Evolutionary conservation across 306 rosid genomes (phyloP).

Genomic region (Astragalus glycyphyllos): DNA sequence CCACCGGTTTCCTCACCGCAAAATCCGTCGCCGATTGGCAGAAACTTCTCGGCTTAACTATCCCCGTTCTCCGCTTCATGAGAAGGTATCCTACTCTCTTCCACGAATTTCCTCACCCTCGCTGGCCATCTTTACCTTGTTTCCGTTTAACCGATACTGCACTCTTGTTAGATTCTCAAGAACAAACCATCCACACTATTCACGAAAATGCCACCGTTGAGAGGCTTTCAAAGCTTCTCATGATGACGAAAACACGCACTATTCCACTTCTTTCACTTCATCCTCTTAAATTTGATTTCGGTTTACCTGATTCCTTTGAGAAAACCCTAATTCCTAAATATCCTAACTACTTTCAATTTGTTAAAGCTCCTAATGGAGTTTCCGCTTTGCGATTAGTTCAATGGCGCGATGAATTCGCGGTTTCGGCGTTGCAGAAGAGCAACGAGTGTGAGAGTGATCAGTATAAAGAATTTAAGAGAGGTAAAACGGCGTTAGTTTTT

Average conservation of each 20-base stretch:
- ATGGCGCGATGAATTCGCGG: slow-evolving; percentile 74
- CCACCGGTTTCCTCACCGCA: slow-evolving; percentile 77
- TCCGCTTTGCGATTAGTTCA: slow-evolving; percentile 44
- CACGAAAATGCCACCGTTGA: slow-evolving; percentile 62
- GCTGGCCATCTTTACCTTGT: slow-evolving; percentile 73
- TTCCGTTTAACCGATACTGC: slow-evolving; percentile 83
- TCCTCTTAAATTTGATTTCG: slow-evolving; percentile 84
- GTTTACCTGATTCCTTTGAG: slow-evolving; percentile 78
- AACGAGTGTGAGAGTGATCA: slow-evolving; percentile 58
- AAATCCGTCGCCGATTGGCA: slow-evolving; percentile 84
- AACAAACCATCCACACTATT: slow-evolving; percentile 54
- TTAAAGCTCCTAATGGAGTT: slow-evolving; percentile 61
- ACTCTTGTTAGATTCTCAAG: slow-evolving; percentile 62
- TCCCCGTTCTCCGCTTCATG: slow-evolving; percentile 90
- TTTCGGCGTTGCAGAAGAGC: slow-evolving; percentile 72
- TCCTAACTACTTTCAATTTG: slow-evolving; percentile 60
- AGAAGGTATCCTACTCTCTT: slow-evolving; percentile 89
- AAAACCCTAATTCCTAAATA: slow-evolving; percentile 65
- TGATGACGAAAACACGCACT: slow-evolving; percentile 70
- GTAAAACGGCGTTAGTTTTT: slow-evolving; percentile 66
- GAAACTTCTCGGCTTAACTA: slow-evolving; percentile 84
- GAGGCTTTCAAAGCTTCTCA: slow-evolving; percentile 70
- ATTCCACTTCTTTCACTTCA: slow-evolving; percentile 58
- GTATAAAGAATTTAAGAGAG: slow-evolving; percentile 77
- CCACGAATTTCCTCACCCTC: slow-evolving; percentile 84